phyloP scores from a whole-genome alignment of 2,329 filamentous ascomycete genomes.

The Ophiostoma triangulosporum region DNA sequence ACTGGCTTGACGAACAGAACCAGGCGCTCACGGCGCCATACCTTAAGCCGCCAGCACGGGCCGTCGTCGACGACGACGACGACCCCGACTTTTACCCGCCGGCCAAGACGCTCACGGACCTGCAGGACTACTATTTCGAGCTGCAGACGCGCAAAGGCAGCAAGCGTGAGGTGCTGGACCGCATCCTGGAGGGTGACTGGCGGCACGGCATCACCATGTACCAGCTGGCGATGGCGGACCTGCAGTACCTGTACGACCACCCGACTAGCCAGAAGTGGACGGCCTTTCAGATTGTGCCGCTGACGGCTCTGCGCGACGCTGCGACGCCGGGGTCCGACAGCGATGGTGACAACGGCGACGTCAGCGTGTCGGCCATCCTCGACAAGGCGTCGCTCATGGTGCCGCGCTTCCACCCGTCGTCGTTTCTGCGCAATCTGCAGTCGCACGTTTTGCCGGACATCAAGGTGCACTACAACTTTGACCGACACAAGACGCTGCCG shows the following conservation, averaged over 20 bases:
- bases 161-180: slow-evolving; percentile 48
- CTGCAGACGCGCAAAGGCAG: slow-evolving; percentile 47
- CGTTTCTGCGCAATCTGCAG: slow-evolving; percentile 66
- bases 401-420: slow-evolving; percentile 67
- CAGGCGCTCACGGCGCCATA: slow-evolving; percentile 45
- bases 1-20: slow-evolving; percentile 63
- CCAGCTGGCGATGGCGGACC: slow-evolving; percentile 55
- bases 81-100: slow-evolving; percentile 51
- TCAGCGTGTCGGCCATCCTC: slow-evolving; percentile 20
- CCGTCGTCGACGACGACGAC: slow-evolving; percentile 30
- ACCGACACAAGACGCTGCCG: slow-evolving; percentile 54
- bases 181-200: slow-evolving; percentile 57
- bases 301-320: slow-evolving; percentile 25
- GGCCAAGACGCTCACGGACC: slow-evolving; percentile 47
- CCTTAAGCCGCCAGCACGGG: slow-evolving; percentile 24
- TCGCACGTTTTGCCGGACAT: slow-evolving; percentile 61
- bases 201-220: slow-evolving; percentile 49
- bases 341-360: background rate
- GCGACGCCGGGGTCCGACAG: slow-evolving; percentile 17
- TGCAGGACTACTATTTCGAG: slow-evolving; percentile 51
- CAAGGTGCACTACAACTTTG: slow-evolving; percentile 73
- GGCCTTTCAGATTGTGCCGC: slow-evolving; percentile 43
- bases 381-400: slow-evolving; percentile 36
- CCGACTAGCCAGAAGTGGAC: slow-evolving; percentile 51
- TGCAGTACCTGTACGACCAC: slow-evolving; percentile 52